Conservation (phyloP, 345 rosid genomes). For the Camelina laxa region DNA sequence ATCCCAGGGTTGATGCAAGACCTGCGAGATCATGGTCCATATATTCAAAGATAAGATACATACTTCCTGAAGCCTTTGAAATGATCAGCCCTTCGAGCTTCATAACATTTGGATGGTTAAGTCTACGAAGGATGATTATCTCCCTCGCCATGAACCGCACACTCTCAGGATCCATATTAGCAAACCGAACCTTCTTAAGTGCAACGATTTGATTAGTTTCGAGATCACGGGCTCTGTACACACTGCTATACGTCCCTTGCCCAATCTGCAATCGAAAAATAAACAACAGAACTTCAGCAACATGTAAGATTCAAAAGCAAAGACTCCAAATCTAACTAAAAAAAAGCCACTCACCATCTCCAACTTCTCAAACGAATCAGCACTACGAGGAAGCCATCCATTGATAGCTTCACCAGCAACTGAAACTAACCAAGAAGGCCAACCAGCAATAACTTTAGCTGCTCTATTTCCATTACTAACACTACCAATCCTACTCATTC, state of each 20-base stretch:
- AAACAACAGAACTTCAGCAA: neutral
- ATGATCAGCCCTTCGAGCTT: constrained; percentile 70
- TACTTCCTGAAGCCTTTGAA: constrained; percentile 62
- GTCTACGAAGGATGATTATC: constrained; percentile 64
- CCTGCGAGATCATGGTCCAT: constrained; percentile 83
- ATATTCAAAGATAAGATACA: constrained; percentile 71
- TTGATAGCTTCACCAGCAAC: constrained; percentile 95
- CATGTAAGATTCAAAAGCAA: constrained; percentile 14
- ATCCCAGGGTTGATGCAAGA: constrained; percentile 57
- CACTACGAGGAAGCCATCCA: constrained; percentile 92
- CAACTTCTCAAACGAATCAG: constrained; percentile 90
- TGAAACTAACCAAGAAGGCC: constrained; percentile 94
- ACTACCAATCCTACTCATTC: constrained; percentile 56
- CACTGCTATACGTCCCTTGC: constrained; percentile 82
- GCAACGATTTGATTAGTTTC: constrained; percentile 69
- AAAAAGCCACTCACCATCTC: constrained; percentile 66
- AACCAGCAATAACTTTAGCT: constrained; percentile 80
- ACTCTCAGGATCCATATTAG: constrained; percentile 76
- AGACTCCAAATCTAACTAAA: neutral
- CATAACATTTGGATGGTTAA: constrained; percentile 76
- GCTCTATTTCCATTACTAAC: constrained; percentile 64
- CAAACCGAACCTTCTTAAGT: constrained; percentile 71
- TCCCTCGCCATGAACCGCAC: constrained; percentile 79
- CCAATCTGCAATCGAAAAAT: constrained; percentile 56
- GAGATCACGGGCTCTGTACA: constrained; percentile 74